Percentiles rank a stretch among this genome's conserved stretches.
phyloP scores from a whole-genome alignment of 2,329 filamentous ascomycete species.

The Aspergillus floridensis region DNA sequence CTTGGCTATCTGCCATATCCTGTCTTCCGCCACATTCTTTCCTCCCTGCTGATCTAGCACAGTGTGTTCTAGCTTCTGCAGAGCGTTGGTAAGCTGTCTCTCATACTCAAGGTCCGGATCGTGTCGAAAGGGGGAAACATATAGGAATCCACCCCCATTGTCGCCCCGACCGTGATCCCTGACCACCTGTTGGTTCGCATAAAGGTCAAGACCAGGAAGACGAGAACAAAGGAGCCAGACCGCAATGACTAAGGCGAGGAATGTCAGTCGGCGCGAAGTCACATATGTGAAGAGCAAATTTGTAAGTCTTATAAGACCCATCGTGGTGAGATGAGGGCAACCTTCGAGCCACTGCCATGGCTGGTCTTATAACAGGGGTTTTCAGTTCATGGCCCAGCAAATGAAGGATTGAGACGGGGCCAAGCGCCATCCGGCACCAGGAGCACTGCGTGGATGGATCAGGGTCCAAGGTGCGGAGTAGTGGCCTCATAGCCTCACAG shows the following conservation, averaged over 20 bases:
- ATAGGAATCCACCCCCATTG: constrained; percentile 26
- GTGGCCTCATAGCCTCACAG: not conserved
- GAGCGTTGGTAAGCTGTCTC: constrained; percentile 19
- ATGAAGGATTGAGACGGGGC: not conserved
- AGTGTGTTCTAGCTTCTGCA: constrained; percentile 23
- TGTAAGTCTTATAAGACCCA: not conserved
- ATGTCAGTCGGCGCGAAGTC: not conserved
- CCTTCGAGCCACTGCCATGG: not conserved
- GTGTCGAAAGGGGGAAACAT: constrained; percentile 29
- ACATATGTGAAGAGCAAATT: not conserved
- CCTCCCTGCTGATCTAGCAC: constrained; percentile 12
- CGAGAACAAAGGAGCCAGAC: constrained; percentile 5
- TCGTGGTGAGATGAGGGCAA: not conserved
- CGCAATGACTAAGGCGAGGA: constrained; percentile 10
- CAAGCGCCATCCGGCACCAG: not conserved
- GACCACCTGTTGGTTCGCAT: not conserved
- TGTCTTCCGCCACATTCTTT: constrained; percentile 15
- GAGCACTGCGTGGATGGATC: not conserved
- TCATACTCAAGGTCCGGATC: constrained; percentile 31
- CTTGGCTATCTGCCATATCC: constrained; percentile 32
- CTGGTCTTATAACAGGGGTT: not conserved
- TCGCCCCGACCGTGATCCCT: constrained; percentile 9
- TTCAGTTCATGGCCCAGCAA: not conserved
- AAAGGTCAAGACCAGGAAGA: constrained; percentile 9
- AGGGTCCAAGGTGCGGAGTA: not conserved